phyloP scores from a whole-genome alignment of 768 basidiomycete species.

The Podaxis rugospora region DNA sequence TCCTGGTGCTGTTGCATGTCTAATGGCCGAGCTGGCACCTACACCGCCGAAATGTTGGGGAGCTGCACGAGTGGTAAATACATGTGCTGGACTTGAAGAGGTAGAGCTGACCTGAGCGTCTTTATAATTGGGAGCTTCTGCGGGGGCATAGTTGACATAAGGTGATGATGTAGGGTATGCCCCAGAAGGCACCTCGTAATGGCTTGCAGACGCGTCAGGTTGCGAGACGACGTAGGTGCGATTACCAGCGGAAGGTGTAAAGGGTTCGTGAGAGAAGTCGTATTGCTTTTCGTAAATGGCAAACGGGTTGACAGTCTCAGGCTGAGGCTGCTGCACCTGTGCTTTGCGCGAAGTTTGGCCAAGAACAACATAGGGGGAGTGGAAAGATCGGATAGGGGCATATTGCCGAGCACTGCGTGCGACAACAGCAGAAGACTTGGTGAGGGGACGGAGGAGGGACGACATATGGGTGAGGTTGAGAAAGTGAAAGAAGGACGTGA shows the following conservation, averaged over 20 bases:
- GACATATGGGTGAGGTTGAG: conserved; percentile 24
- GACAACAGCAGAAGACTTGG: conserved; percentile 19
- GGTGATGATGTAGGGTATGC: conserved; percentile 53
- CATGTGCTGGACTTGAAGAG: conserved; percentile 36
- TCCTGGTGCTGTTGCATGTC: conserved; percentile 38
- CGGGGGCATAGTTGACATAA: conserved; percentile 36
- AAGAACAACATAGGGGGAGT: conserved; percentile 57
- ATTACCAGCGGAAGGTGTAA: conserved; percentile 37
- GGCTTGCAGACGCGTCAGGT: conserved; percentile 57
- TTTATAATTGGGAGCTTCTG: conserved; percentile 33
- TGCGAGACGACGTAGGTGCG: conserved; percentile 72
- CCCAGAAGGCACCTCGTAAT: conserved; percentile 69
- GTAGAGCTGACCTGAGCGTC: conserved; percentile 38
- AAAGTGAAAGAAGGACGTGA: conserved; percentile 6
- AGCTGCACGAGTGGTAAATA: conserved; percentile 36
- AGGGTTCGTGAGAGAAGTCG: conserved; percentile 47
- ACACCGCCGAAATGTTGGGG: conserved; percentile 39
- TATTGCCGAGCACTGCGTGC: conserved; percentile 17
- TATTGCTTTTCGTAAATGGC: conserved; percentile 58
- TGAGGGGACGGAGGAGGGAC: conserved; percentile 22
- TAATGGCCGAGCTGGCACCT: conserved; percentile 43
- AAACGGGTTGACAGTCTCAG: conserved; percentile 36
- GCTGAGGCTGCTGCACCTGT: conserved; percentile 34
- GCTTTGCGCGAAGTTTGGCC: conserved; percentile 29
- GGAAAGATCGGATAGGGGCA: conserved; percentile 46